Evolutionary conservation across 1,284 basidiomycete genomes (phyloP).

Genomic region (Puccinia brachypodii): DNA sequence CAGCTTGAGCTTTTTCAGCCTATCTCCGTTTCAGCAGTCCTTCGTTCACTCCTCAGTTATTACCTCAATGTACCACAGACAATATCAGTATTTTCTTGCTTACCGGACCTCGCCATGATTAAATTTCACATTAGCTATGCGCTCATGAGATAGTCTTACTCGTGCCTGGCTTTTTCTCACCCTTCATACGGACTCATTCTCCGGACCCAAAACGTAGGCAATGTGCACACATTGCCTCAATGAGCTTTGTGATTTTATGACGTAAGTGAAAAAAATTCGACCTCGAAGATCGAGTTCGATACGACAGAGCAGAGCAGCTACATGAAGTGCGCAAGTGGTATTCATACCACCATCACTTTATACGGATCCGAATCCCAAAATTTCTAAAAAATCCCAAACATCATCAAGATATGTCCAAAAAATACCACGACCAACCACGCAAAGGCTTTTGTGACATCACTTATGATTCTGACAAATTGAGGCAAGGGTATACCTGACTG

Average conservation of each 20-base stretch:
- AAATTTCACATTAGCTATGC: too few relatives aligned
- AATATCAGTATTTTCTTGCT: neutral
- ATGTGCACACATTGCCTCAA: too few relatives aligned
- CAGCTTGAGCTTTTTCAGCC: neutral
- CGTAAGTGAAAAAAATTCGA: too few relatives aligned
- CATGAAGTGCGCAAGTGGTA: too few relatives aligned
- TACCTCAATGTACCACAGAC: neutral
- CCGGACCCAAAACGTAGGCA: too few relatives aligned
- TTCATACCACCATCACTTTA: too few relatives aligned
- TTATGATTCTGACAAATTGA: slow-evolving; percentile 26
- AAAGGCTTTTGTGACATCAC: neutral
- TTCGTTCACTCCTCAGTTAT: neutral
- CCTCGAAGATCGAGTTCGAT: too few relatives aligned
- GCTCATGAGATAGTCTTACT: too few relatives aligned
- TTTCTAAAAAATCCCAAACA: slow-evolving; percentile 9
- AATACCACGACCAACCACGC: slow-evolving; percentile 3
- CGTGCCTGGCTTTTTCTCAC: too few relatives aligned
- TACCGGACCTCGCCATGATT: neutral
- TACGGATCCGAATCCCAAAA: neutral
- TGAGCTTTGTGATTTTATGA: too few relatives aligned
- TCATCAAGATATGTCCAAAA: slow-evolving; percentile 15
- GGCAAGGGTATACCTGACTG: slow-evolving; percentile 24
- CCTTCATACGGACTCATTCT: too few relatives aligned
- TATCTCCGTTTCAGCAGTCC: neutral
- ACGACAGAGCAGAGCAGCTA: too few relatives aligned